phyloP scores from a whole-genome alignment of 2,329 filamentous ascomycete genomes.

The Onygenales sp. region DNA sequence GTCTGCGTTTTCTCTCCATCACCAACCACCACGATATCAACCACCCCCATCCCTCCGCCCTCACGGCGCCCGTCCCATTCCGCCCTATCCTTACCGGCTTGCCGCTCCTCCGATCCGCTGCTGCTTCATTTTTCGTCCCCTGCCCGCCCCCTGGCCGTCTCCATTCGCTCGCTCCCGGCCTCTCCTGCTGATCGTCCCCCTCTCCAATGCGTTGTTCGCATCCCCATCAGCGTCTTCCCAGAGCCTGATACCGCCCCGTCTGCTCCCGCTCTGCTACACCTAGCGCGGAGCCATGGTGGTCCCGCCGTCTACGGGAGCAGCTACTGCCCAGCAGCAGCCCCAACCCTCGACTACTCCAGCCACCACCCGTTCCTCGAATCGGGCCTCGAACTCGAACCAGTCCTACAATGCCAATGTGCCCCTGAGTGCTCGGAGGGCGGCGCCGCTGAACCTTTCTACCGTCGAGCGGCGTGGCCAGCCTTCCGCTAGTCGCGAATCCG shows the following conservation, averaged over 20 bases:
- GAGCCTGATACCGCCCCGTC: not conserved
- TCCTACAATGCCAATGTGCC: conserved; percentile 44
- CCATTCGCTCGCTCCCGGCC: not conserved
- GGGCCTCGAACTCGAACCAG: conserved; percentile 28
- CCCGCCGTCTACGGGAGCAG: conserved; percentile 33
- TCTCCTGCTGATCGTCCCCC: not conserved
- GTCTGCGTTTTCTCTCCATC: not conserved
- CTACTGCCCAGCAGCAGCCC: conserved; percentile 13
- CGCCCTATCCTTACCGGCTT: not conserved
- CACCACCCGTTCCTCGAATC: conserved; percentile 32
- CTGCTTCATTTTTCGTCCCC: not conserved
- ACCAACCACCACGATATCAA: not conserved
- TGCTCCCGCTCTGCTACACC: not conserved
- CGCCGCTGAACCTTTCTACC: conserved; percentile 71
- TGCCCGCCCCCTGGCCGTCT: no score
- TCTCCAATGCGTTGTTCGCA: conserved; percentile 5
- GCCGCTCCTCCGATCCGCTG: not conserved
- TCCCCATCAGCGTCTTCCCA: conserved; percentile 3
- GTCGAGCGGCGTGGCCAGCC: conserved; percentile 86
- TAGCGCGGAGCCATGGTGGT: conserved; percentile 32
- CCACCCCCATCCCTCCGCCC: not conserved
- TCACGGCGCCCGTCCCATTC: not conserved
- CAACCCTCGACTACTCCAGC: conserved; percentile 25
- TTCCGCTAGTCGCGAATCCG: conserved; percentile 62
- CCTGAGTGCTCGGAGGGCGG: conserved; percentile 54